Evolutionary conservation across 2,329 filamentous ascomycete genomes (phyloP).

Genomic region (Fusarium aywerte): DNA sequence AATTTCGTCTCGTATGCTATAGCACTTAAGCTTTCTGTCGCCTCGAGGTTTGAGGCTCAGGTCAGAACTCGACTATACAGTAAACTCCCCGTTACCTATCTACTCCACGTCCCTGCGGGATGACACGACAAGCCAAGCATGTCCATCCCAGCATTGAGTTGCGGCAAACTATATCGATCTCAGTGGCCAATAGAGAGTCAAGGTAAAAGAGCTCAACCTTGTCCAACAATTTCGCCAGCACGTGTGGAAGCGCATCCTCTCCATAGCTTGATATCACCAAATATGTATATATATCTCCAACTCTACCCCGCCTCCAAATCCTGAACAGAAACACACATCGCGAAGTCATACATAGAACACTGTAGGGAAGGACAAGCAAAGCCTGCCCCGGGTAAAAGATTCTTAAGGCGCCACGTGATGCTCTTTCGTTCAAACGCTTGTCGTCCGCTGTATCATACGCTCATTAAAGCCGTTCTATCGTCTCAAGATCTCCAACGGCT

Average conservation of each 20-base stretch:
- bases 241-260: not conserved
- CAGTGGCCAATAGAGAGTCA: conserved; percentile 4
- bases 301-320: conserved; percentile 2
- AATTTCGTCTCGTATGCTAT: not conserved
- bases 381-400: conserved; percentile 29
- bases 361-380: conserved; percentile 17
- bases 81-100: conserved; percentile 9
- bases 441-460: conserved; percentile 17
- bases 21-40: not conserved
- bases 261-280: not conserved
- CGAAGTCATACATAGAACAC: conserved; percentile 9
- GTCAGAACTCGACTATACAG: not conserved
- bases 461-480: conserved; percentile 19
- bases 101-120: conserved; percentile 9
- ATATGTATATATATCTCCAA: conserved; percentile 14
- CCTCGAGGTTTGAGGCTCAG: conserved; percentile 16
- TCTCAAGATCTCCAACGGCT: conserved; percentile 14
- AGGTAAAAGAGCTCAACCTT: not conserved
- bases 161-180: not conserved
- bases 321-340: conserved; percentile 4
- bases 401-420: conserved; percentile 33
- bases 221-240: not conserved
- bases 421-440: conserved; percentile 31
- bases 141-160: not conserved
- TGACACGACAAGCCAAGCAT: not conserved